phyloP scores from a whole-genome alignment of 129 eudicot species.

The Tanacetum coccineum region DNA sequence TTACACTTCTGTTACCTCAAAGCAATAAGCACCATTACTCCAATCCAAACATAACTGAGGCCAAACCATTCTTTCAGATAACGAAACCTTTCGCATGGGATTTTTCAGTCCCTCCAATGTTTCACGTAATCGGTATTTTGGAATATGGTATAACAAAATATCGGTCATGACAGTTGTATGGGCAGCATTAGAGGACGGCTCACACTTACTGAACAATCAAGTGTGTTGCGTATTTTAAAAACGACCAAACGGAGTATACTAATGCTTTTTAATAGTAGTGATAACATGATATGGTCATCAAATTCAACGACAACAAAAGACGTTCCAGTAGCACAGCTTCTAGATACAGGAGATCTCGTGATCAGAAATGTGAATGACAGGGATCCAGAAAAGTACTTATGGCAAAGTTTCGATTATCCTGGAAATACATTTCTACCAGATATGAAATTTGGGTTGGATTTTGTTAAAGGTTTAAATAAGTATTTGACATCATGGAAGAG shows the following conservation, averaged over 20 bases:
- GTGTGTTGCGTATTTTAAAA: conserved; percentile 28
- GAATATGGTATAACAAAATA: conserved; percentile 59
- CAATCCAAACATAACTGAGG: conserved; percentile 34
- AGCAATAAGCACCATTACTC: conserved; percentile 31
- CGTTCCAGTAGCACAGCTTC: conserved; percentile 40
- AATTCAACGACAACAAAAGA: conserved; percentile 22
- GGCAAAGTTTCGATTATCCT: conserved; percentile 77
- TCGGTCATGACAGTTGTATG: conserved; percentile 37
- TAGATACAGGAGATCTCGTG: conserved; percentile 59
- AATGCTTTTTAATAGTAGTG: conserved; percentile 26
- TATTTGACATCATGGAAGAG: conserved; percentile 55
- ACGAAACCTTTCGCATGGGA: conserved; percentile 47
- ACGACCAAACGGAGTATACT: conserved; percentile 32
- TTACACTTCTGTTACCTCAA: conserved; percentile 18
- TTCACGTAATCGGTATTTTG: conserved; percentile 44
- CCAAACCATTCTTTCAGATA: conserved; percentile 39
- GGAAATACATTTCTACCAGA: conserved; percentile 48
- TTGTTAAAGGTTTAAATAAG: conserved; percentile 23
- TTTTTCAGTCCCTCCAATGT: conserved; percentile 39
- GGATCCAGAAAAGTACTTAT: conserved; percentile 24
- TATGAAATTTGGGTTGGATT: conserved; percentile 46
- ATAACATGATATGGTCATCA: conserved; percentile 45
- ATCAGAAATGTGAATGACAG: conserved; percentile 10
- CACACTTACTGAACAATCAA: conserved; percentile 37
- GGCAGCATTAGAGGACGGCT: conserved; percentile 52